A percentile compares a stretch with the other conserved stretches of the same genome.
phyloP scores from a whole-genome alignment of 306 rosid genomes.

The Canavalia ensiformis region DNA sequence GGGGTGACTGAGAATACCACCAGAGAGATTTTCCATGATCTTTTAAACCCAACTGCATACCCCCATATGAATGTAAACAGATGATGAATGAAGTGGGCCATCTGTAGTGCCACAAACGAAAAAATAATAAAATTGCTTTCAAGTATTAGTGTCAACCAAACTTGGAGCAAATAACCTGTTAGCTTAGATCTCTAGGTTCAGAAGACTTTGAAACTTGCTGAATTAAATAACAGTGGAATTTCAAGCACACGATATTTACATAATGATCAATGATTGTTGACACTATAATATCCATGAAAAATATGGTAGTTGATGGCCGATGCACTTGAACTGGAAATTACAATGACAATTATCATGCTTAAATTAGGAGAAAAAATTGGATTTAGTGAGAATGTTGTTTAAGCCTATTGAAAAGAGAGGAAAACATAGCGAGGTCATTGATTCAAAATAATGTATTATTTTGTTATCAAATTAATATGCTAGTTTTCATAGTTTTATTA shows the following conservation, averaged over 20 bases:
- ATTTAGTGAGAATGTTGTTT: neutral
- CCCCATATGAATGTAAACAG: constrained; percentile 87
- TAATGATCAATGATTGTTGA: neutral
- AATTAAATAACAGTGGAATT: neutral
- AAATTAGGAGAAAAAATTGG: neutral
- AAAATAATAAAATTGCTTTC: neutral
- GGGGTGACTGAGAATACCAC: constrained; percentile 86
- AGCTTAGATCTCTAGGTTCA: constrained; percentile 15
- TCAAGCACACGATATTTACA: constrained; percentile 3
- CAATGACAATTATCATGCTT: neutral
- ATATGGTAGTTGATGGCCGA: neutral
- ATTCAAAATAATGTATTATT: neutral
- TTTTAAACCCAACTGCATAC: constrained; percentile 75
- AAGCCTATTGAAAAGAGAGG: neutral
- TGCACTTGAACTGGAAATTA: neutral
- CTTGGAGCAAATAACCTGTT: neutral
- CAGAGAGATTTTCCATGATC: constrained; percentile 85
- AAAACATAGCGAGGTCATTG: too few relatives aligned
- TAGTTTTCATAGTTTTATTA: neutral
- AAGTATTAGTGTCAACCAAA: constrained; percentile 29
- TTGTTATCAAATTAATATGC: too few relatives aligned
- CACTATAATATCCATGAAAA: neutral
- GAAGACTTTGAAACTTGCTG: neutral
- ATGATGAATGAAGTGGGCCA: constrained; percentile 88
- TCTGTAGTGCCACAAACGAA: constrained; percentile 62